phyloP scores from a whole-genome alignment of 306 rosid species.

The Vachellia pachyceras region DNA sequence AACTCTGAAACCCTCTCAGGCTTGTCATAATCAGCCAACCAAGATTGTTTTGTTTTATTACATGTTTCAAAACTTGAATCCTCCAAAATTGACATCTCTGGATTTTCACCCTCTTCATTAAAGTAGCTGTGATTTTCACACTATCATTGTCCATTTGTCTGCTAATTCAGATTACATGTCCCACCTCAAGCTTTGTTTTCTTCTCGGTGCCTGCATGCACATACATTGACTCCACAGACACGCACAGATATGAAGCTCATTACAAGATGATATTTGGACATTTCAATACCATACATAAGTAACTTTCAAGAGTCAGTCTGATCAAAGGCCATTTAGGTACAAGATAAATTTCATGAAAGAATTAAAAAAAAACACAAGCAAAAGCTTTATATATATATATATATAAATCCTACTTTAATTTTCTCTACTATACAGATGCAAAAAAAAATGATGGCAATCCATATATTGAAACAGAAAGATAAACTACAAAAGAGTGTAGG shows the following conservation, averaged over 20 bases:
- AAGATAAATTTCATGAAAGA: constrained; percentile 53
- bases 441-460: constrained; percentile 45
- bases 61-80: constrained; percentile 24
- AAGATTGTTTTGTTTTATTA: constrained; percentile 27
- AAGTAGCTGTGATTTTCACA: constrained; percentile 35
- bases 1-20: constrained; percentile 37
- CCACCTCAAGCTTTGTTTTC: constrained; percentile 23
- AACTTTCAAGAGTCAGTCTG: constrained; percentile 23
- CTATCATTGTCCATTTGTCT: constrained; percentile 37
- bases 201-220: constrained; percentile 37
- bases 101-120: constrained; percentile 27
- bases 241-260: constrained; percentile 33
- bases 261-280: constrained; percentile 39
- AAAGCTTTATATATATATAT: constrained; percentile 39
- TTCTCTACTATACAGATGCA: constrained; percentile 71
- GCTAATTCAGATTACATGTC: constrained; percentile 17
- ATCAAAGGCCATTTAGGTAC: constrained; percentile 26
- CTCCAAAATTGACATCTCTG: not conserved
- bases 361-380: constrained; percentile 37
- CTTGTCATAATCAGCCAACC: constrained; percentile 48
- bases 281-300: constrained; percentile 13
- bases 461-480: constrained; percentile 5
- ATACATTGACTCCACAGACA: constrained; percentile 8
- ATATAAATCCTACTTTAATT: constrained; percentile 45
- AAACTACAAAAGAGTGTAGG: constrained; percentile 40